Conservation (phyloP, 495 filamentous ascomycete species). For the Glonium stellatum region DNA sequence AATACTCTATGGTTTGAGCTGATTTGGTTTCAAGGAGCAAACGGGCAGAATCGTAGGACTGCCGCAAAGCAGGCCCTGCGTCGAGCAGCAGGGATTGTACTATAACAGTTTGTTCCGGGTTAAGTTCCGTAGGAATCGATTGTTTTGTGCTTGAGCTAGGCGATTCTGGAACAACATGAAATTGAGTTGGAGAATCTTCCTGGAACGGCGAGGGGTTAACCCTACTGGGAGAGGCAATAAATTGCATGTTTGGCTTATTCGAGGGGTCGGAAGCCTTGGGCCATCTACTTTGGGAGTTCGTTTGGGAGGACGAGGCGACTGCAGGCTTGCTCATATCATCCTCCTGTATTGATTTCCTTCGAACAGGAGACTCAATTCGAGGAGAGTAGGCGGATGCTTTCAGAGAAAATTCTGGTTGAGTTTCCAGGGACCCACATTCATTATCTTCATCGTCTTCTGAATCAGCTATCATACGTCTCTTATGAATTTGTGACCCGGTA, state of each 20-base stretch:
- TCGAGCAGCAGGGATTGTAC: not conserved
- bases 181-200: not conserved
- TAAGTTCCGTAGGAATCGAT: not conserved
- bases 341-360: not conserved
- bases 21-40: not conserved
- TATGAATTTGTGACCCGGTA: not conserved
- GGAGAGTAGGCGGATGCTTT: not conserved
- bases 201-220: not conserved
- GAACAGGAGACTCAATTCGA: not conserved
- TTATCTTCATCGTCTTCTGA: slow-evolving; percentile 22
- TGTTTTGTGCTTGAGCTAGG: not conserved
- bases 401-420: not conserved
- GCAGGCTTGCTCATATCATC: not conserved
- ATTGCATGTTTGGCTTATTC: not conserved
- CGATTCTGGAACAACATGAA: not conserved
- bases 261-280: not conserved
- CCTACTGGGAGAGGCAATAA: not conserved
- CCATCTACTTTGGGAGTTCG: not conserved
- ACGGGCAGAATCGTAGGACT: not conserved
- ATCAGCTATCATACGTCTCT: slow-evolving; percentile 1
- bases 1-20: not conserved
- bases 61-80: not conserved
- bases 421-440: slow-evolving; percentile 14
- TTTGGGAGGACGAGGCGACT: not conserved
- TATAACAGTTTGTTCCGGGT: not conserved